Evolutionary conservation across 2,329 filamentous ascomycete species (phyloP).

Genomic region (Conoideocrella luteorostrata): DNA sequence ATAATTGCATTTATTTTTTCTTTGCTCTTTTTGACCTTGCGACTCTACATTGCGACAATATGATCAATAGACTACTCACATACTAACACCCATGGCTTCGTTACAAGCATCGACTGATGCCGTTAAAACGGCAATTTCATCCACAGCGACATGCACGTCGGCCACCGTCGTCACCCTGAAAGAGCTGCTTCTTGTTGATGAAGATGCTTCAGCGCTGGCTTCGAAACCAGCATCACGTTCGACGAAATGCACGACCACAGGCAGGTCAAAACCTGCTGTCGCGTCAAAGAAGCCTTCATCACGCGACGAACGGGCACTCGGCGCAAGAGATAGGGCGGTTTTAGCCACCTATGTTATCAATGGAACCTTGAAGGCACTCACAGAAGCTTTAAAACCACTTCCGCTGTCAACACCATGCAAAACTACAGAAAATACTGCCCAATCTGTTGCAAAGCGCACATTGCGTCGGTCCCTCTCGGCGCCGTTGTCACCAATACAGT

Average conservation of each 20-base stretch:
- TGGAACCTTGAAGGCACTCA: conserved; percentile 58
- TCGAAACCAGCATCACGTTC: conserved; percentile 20
- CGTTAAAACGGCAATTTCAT: conserved; percentile 48
- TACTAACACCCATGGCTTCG: conserved; percentile 34
- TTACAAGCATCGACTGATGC: conserved; percentile 38
- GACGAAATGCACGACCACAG: conserved; percentile 19
- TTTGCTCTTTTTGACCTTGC: conserved; percentile 9
- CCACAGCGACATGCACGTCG: conserved; percentile 47
- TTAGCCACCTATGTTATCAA: conserved; percentile 72
- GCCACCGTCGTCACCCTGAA: conserved; percentile 41
- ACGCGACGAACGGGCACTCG: conserved; percentile 24
- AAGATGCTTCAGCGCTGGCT: conserved; percentile 19
- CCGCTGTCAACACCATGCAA: conserved; percentile 25
- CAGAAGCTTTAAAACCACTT: conserved; percentile 55
- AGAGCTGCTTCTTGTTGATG: conserved; percentile 35
- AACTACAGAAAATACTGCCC: conserved; percentile 24
- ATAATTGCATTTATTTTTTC: conserved; percentile 6
- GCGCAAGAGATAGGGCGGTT: conserved; percentile 50
- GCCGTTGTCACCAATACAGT: conserved; percentile 56
- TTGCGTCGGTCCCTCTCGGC: conserved; percentile 50
- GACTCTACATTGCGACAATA: conserved; percentile 21
- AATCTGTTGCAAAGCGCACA: conserved; percentile 31
- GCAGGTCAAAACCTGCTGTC: conserved; percentile 18
- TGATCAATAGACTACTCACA: conserved; percentile 23
- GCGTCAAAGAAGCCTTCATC: conserved; percentile 14